Conservation (phyloP, 2,329 filamentous ascomycete species). For the Metarhizium brunneum region DNA sequence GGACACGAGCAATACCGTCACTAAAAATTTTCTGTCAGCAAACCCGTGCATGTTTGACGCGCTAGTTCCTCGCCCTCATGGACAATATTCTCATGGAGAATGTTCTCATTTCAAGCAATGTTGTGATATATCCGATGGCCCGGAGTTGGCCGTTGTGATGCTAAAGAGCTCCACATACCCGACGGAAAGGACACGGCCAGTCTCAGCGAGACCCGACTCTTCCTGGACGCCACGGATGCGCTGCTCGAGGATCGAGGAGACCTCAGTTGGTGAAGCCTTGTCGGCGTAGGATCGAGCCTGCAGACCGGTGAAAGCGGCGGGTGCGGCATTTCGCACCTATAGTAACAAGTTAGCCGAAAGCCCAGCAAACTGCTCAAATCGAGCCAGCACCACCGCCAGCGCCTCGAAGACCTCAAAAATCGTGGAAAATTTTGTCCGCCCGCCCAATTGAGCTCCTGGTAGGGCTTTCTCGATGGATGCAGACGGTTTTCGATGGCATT, state of each 20-base stretch:
- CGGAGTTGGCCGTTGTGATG: not conserved
- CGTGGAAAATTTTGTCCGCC: conserved; percentile 6
- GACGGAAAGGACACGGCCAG: conserved; percentile 95
- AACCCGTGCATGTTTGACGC: not conserved
- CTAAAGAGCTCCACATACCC: conserved; percentile 60
- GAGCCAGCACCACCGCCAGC: conserved; percentile 9
- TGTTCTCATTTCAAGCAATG: not conserved
- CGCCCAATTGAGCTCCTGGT: conserved; percentile 27
- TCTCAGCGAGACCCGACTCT: conserved; percentile 94
- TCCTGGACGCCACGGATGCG: conserved; percentile 97
- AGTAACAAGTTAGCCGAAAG: conserved; percentile 43
- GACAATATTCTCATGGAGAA: not conserved
- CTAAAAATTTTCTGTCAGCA: conserved; percentile 40
- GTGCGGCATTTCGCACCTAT: conserved; percentile 80
- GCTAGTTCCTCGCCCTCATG: not conserved
- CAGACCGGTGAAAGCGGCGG: conserved; percentile 60
- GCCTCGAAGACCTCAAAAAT: not conserved
- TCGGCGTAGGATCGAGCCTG: conserved; percentile 74
- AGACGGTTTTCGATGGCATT: conserved; percentile 34
- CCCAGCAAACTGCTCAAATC: conserved; percentile 28
- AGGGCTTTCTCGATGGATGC: conserved; percentile 22
- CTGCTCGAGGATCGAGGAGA: conserved; percentile 99
- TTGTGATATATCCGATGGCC: not conserved
- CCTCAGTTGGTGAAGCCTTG: conserved; percentile 94
- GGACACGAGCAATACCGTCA: conserved; percentile 99